Evolutionary conservation across 2,329 filamentous ascomycete genomes (phyloP).

Genomic region (Penicillium paneum): DNA sequence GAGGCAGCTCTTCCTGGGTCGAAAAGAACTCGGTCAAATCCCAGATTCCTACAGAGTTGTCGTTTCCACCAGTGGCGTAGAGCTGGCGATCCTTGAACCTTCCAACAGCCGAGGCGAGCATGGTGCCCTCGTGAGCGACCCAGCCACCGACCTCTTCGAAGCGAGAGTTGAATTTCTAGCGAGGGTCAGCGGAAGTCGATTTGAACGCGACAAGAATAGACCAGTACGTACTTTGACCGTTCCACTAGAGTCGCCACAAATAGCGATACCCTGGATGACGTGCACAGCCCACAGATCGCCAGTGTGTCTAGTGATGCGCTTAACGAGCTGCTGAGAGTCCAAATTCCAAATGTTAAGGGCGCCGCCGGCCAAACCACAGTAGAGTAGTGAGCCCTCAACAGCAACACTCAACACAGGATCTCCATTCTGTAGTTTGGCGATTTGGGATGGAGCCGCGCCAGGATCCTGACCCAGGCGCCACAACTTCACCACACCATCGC

Average conservation of each 20-base stretch:
- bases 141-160: conserved; percentile 76
- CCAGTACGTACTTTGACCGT: conserved; percentile 66
- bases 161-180: conserved; percentile 70
- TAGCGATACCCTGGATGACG: conserved; percentile 79
- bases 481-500: conserved; percentile 91
- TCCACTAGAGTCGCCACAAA: conserved; percentile 88
- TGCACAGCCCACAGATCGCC: conserved; percentile 83
- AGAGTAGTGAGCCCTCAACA: conserved; percentile 86
- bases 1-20: conserved; percentile 44
- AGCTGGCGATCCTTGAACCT: conserved; percentile 69
- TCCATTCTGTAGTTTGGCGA: conserved; percentile 65
- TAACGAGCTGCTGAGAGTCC: conserved; percentile 84
- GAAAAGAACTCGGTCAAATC: conserved; percentile 61
- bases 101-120: conserved; percentile 77
- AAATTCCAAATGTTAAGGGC: conserved; percentile 95
- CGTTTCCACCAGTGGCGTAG: conserved; percentile 93
- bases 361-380: conserved; percentile 82
- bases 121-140: conserved; percentile 81
- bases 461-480: conserved; percentile 69
- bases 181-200: conserved; percentile 3
- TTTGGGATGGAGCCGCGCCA: conserved; percentile 63
- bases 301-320: conserved; percentile 76
- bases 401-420: conserved; percentile 71
- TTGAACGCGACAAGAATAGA: neutral
- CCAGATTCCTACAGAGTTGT: conserved; percentile 87